Evolutionary conservation across 805 yeast genomes (phyloP).

Genomic region (Myxozyma udenii): DNA sequence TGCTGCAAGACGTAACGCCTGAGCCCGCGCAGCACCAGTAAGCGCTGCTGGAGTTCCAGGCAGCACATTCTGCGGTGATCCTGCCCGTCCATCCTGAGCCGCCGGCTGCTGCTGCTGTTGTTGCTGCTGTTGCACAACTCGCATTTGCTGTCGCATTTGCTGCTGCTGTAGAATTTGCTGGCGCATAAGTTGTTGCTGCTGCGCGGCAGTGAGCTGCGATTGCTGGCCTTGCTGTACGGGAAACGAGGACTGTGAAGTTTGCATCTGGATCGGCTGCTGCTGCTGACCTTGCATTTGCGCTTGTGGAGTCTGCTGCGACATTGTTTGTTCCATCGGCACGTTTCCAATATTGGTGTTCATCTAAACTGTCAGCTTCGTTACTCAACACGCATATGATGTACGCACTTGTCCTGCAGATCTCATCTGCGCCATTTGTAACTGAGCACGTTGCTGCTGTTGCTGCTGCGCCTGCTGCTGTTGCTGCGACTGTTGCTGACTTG

Average conservation of each 20-base stretch:
- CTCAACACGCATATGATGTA: too few species aligned
- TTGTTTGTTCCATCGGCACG: conserved; percentile 33
- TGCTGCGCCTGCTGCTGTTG: conserved; percentile 5
- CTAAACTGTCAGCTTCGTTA: too few species aligned
- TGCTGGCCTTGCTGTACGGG: conserved; percentile 11
- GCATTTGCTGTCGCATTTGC: background rate
- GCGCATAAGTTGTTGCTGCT: conserved; percentile 21
- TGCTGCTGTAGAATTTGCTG: conserved; percentile 23
- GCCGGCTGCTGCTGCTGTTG: conserved; percentile 11
- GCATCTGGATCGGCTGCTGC: conserved; percentile 23
- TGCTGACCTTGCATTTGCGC: conserved; percentile 15
- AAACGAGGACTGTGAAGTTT: conserved; percentile 10
- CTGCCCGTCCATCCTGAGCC: conserved; percentile 19
- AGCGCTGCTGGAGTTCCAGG: conserved; percentile 8
- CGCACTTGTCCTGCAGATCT: conserved; percentile 14
- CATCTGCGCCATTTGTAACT: conserved; percentile 14
- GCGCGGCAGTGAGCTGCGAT: conserved; percentile 17
- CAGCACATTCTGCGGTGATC: conserved; percentile 18
- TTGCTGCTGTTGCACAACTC: conserved; percentile 11
- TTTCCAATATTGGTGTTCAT: background rate
- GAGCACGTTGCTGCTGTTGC: conserved; percentile 5
- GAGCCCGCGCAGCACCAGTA: conserved; percentile 12
- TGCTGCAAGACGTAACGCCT: conserved; percentile 7
- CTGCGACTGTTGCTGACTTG: conserved; percentile 3
- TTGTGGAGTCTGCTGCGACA: conserved; percentile 18